phyloP scores from a whole-genome alignment of 2,329 filamentous ascomycete species.

The Diaporthe vexans region DNA sequence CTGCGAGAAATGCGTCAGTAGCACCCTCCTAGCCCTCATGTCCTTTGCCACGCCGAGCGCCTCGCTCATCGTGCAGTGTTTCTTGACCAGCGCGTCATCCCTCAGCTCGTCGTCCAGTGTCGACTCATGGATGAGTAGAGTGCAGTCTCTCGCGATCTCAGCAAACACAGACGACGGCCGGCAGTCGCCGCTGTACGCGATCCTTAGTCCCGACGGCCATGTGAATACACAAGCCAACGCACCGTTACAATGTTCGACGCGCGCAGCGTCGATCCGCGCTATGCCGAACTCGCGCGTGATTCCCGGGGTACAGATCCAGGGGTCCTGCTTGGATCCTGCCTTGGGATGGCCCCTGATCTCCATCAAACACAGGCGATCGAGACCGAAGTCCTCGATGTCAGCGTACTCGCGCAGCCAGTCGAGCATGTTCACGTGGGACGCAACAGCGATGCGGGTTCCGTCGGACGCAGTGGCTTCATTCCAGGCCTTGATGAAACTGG shows the following conservation, averaged over 20 bases:
- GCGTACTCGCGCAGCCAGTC: slow-evolving; percentile 85
- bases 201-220: slow-evolving; percentile 84
- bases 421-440: slow-evolving; percentile 80
- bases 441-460: slow-evolving; percentile 67
- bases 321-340: slow-evolving; percentile 41
- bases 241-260: slow-evolving; percentile 83
- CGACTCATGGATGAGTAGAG: slow-evolving; percentile 93
- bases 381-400: slow-evolving; percentile 82
- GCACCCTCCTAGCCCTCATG: slow-evolving; percentile 84
- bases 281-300: slow-evolving; percentile 68
- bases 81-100: slow-evolving; percentile 86
- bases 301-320: slow-evolving; percentile 50
- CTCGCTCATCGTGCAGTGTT: slow-evolving; percentile 89
- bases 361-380: slow-evolving; percentile 62
- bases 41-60: slow-evolving; percentile 81
- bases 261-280: slow-evolving; percentile 74
- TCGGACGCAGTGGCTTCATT: slow-evolving; percentile 66
- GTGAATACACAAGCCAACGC: slow-evolving; percentile 83
- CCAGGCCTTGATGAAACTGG: slow-evolving; percentile 88
- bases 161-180: slow-evolving; percentile 81
- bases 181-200: slow-evolving; percentile 96
- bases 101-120: slow-evolving; percentile 91
- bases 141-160: slow-evolving; percentile 78
- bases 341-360: slow-evolving; percentile 40
- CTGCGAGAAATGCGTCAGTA: slow-evolving; percentile 96